Conservation (phyloP, 164 flowering plant genomes). For the Santalum album region DNA sequence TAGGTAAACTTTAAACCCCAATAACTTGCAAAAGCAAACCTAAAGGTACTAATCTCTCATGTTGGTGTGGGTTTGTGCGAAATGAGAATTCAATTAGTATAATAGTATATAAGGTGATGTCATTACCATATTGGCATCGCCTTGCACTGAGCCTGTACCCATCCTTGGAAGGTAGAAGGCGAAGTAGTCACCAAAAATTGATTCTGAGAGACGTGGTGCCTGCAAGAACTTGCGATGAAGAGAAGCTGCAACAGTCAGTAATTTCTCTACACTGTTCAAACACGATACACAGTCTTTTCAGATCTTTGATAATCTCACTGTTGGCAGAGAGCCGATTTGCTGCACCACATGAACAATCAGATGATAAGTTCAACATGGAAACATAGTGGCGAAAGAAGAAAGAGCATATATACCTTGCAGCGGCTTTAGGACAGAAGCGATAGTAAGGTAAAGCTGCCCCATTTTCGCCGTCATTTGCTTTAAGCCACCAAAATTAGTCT, state of each 20-base stretch:
- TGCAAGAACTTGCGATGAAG: constrained; percentile 67
- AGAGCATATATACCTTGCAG: constrained; percentile 50
- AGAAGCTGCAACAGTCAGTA: constrained; percentile 69
- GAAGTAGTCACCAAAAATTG: constrained; percentile 57
- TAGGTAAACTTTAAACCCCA: too few species aligned
- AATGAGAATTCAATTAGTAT: neutral
- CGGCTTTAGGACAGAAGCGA: constrained; percentile 55
- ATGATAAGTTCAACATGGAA: too few species aligned
- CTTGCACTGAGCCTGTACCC: constrained; percentile 39
- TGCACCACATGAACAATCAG: constrained; percentile 9
- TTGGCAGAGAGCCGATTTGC: constrained; percentile 22
- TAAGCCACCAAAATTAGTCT: constrained; percentile 59
- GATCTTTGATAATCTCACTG: constrained; percentile 45
- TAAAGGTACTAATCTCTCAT: too few species aligned
- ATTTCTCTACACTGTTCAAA: constrained; percentile 77
- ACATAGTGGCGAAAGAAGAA: too few species aligned
- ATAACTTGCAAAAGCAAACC: too few species aligned
- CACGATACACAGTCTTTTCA: constrained; percentile 47
- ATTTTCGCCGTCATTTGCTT: constrained; percentile 63
- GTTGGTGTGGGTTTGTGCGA: neutral
- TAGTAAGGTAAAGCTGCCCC: constrained; percentile 67
- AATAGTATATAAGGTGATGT: neutral
- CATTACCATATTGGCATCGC: constrained; percentile 29
- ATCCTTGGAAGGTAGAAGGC: constrained; percentile 52
- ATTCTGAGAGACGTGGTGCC: constrained; percentile 60